Base-by-base conservation (phyloP, 176 grass and related monocot species). In the Oropetium thomaeum region DNA sequence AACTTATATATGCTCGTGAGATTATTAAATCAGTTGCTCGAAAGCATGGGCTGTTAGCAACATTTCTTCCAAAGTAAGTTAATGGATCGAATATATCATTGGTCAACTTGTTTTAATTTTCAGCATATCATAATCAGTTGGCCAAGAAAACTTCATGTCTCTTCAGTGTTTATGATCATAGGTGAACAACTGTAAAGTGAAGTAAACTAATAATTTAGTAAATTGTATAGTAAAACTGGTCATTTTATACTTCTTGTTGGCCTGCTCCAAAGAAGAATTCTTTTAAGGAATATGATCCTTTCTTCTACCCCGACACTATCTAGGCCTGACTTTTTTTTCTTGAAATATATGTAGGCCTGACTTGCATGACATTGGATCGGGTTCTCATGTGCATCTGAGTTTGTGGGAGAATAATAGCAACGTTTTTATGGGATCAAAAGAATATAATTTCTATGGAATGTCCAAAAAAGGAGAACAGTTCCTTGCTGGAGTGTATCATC, bases 51-150 rank as follows among this genome's bases (percentile, higher is more conserved):
- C 73, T 98, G 47, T 52, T 92, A 71, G 89, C 91, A 62, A 98
- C 95, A 54, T 90, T 94, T 83, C 66, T 98, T 84, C 95, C 95
- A 76, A 93, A 93, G 89, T 96, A 96, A 92, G 90, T 89, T 73
- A 9, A 51, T 79, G 62, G 69, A 40, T 76, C 37, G 34, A 26
- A 10, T 45, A 44, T 54, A 54, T 57, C 44, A 70, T 65, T 35
- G 40, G 12, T 27, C 47, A 35, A 13, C 29, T 11, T 27, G 19
- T 86, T 75, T 81, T 51, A 55, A 4, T 69, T 63, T 81, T 76
- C 17, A n/a, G 29, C 54, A 74, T 58, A 74, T 74, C 25, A 27
- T 74, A 12, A 38, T 74, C 33, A 12, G 9, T 13, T 59, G 13
- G 58, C 44, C 8, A 3, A 40, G n/a, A 53, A 17, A 76, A 69